phyloP scores from a whole-genome alignment of 306 rosid genomes.

The Carpinus viminea region DNA sequence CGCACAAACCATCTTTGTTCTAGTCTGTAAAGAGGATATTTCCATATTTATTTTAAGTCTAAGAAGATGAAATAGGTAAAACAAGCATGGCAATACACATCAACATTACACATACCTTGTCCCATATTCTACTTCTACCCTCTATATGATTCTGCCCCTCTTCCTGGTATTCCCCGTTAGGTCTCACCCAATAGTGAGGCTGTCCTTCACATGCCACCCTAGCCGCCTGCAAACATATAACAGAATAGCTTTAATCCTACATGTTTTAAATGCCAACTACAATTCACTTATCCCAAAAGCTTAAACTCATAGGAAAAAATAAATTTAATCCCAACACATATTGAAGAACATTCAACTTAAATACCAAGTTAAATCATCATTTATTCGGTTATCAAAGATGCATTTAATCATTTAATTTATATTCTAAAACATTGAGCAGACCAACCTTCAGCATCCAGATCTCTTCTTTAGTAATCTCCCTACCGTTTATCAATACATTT shows the following conservation, averaged over 20 bases:
- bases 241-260: slow-evolving; percentile 9
- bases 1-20: slow-evolving; percentile 50
- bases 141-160: slow-evolving; percentile 66
- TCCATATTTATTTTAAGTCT: slow-evolving; percentile 12
- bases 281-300: background rate
- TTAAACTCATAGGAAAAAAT: too few relatives aligned
- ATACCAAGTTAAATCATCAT: too few relatives aligned
- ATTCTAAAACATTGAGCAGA: background rate
- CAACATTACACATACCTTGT: slow-evolving; percentile 46
- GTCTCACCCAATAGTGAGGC: slow-evolving; percentile 62
- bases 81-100: slow-evolving; percentile 22
- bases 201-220: slow-evolving; percentile 76
- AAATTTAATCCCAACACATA: too few relatives aligned
- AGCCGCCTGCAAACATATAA: slow-evolving; percentile 49
- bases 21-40: slow-evolving; percentile 36
- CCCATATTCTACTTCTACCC: slow-evolving; percentile 59
- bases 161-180: slow-evolving; percentile 74
- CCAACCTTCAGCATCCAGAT: slow-evolving; percentile 57
- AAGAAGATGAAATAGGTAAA: slow-evolving; percentile 3
- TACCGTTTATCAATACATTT: slow-evolving; percentile 46
- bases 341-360: too few relatives aligned
- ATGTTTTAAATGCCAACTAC: slow-evolving; percentile 5
- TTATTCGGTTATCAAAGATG: too few relatives aligned
- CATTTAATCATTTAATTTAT: too few relatives aligned
- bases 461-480: slow-evolving; percentile 66